Conservation (phyloP, 2,329 filamentous ascomycete genomes). For the Dendryphion nanum region DNA sequence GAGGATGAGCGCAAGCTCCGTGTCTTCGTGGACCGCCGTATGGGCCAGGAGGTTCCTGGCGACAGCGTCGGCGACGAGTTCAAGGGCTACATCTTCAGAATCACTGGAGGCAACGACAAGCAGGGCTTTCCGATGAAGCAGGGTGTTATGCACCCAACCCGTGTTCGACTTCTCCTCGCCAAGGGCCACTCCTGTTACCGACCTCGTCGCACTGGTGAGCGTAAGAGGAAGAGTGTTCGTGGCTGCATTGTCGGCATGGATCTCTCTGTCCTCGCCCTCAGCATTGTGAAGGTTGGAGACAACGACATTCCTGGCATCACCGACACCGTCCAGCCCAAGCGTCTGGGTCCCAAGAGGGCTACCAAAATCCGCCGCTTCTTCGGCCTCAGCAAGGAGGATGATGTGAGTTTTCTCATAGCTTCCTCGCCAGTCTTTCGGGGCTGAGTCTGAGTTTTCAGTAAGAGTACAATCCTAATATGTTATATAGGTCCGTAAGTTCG, state of each 20-base stretch:
- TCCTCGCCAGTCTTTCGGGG: slow-evolving; percentile 61
- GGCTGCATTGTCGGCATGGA: slow-evolving; percentile 98
- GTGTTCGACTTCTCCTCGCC: slow-evolving; percentile 94
- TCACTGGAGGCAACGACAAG: slow-evolving; percentile 99
- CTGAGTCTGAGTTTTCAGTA: slow-evolving; percentile 47
- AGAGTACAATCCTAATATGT: slow-evolving; percentile 47
- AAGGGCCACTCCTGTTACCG: slow-evolving; percentile 99
- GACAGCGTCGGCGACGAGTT: slow-evolving; percentile 98
- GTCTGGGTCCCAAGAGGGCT: slow-evolving; percentile 98
- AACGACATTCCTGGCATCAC: slow-evolving; percentile 91
- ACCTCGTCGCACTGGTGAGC: slow-evolving; percentile 94
- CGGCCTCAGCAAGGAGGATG: slow-evolving; percentile 99
- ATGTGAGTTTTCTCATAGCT: slow-evolving; percentile 77
- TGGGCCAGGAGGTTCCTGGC: slow-evolving; percentile 88
- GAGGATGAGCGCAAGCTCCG: slow-evolving; percentile 99
- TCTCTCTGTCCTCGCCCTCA: slow-evolving; percentile 89
- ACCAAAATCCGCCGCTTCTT: slow-evolving; percentile 99
- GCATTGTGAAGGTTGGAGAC: slow-evolving; percentile 98
- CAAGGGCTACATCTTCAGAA: slow-evolving; percentile 99
- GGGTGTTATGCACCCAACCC: slow-evolving; percentile 97
- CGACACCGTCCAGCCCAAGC: slow-evolving; percentile 98
- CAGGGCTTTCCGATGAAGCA: slow-evolving; percentile 99
- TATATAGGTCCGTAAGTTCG: slow-evolving; percentile 93
- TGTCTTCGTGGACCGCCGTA: slow-evolving; percentile 98
- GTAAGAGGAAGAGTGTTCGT: slow-evolving; percentile 98